Evolutionary conservation across 2,329 filamentous ascomycete genomes (phyloP).

Genomic region (Ophiostoma triangulosporum): DNA sequence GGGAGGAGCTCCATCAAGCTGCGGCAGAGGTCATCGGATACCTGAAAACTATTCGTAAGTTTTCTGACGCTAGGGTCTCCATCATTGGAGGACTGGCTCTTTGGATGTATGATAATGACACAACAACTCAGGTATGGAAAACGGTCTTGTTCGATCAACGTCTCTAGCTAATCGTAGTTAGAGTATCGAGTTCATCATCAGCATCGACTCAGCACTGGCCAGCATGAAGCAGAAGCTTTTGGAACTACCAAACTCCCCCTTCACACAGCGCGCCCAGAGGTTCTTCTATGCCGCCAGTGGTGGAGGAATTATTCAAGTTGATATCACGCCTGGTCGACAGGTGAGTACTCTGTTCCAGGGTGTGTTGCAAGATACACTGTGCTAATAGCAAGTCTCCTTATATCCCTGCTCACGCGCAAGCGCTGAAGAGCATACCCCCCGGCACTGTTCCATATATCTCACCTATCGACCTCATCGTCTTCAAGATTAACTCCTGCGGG

Average conservation of each 20-base stretch:
- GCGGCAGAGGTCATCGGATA: too few species aligned
- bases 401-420: neutral
- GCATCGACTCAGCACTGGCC: neutral
- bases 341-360: neutral
- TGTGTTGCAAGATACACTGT: neutral
- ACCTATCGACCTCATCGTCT: neutral
- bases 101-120: neutral
- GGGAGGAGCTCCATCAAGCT: too few species aligned
- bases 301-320: neutral
- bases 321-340: neutral
- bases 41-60: too few species aligned
- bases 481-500: neutral
- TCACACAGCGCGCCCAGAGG: neutral
- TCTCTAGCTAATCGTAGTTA: neutral
- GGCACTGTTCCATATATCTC: neutral
- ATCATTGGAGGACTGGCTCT: neutral
- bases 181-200: neutral
- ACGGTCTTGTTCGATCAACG: neutral
- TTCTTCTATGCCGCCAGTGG: neutral
- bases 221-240: neutral
- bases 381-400: neutral
- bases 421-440: neutral
- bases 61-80: neutral
- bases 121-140: neutral
- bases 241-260: neutral